Evolutionary conservation across 345 rosid genomes (phyloP).

Genomic region (Alliaria petiolata): DNA sequence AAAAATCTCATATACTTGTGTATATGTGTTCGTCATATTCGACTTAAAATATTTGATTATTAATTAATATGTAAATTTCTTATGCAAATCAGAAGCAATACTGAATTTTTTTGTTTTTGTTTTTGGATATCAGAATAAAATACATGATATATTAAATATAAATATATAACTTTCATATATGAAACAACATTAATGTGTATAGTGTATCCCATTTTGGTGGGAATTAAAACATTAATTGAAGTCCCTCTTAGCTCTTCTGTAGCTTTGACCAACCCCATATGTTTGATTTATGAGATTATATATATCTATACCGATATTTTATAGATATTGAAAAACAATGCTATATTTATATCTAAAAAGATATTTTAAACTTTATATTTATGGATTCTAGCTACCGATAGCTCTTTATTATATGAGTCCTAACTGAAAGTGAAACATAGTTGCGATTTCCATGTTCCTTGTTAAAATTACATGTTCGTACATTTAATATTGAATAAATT

Average conservation of each 20-base stretch:
- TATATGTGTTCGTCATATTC: neutral
- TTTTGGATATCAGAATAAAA: too few species aligned
- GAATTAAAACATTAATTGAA: neutral
- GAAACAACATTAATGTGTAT: neutral
- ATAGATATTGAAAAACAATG: neutral
- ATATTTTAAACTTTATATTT: neutral
- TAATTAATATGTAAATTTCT: too few species aligned
- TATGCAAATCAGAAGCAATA: too few species aligned
- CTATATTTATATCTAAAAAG: neutral
- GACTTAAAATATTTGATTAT: neutral
- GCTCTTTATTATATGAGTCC: neutral
- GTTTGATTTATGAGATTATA: conserved; percentile 1
- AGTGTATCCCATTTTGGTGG: neutral
- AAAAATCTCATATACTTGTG: neutral
- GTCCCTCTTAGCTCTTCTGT: conserved; percentile 9
- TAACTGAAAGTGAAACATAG: neutral
- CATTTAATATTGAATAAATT: neutral
- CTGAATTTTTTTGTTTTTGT: too few species aligned
- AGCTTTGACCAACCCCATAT: conserved; percentile 13
- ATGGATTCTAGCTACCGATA: conserved; percentile 12
- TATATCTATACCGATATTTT: neutral
- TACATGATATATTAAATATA: neutral
- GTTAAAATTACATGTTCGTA: neutral
- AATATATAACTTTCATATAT: neutral
- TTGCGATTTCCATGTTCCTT: neutral